Evolutionary conservation across 1,284 basidiomycete species (phyloP).

Genomic region (Ustilago loliicola): DNA sequence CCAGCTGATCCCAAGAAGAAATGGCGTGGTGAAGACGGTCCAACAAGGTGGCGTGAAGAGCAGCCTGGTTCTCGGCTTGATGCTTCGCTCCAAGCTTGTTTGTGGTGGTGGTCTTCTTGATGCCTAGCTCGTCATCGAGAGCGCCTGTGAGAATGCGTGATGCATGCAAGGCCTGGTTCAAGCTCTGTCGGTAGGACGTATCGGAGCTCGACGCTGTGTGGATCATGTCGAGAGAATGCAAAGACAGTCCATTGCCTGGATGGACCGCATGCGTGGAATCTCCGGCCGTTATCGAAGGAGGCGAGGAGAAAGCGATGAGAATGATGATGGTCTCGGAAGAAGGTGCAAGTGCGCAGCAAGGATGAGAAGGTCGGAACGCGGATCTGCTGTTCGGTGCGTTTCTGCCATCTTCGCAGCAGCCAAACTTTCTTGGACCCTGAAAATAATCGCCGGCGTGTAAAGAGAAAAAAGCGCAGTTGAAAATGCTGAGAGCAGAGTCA

Average conservation of each 20-base stretch:
- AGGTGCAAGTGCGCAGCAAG: not conserved
- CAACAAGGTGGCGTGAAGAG: constrained; percentile 29
- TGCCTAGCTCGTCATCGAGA: constrained; percentile 41
- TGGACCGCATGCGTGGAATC: too few relatives aligned
- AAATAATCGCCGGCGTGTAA: not conserved
- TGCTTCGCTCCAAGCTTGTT: constrained; percentile 35
- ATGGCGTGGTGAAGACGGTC: constrained; percentile 19
- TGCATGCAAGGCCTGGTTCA: constrained; percentile 34
- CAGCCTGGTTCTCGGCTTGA: constrained; percentile 19
- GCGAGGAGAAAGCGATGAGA: not conserved
- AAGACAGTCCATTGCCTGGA: constrained; percentile 9
- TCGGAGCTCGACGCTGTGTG: constrained; percentile 26
- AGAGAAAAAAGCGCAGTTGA: constrained; percentile 6
- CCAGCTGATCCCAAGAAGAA: constrained; percentile 21
- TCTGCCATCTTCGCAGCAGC: not conserved
- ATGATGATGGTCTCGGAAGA: not conserved
- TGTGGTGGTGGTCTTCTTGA: constrained; percentile 28
- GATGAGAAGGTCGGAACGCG: not conserved
- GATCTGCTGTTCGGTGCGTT: not conserved
- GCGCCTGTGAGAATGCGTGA: constrained; percentile 39
- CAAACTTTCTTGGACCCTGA: not conserved
- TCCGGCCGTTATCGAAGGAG: not conserved
- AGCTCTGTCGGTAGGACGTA: constrained; percentile 37
- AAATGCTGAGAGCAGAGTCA: not conserved
- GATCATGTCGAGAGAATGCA: constrained; percentile 16